Evolutionary conservation across 106 monocot genomes (phyloP), one percentile per base, ranked within the genome.

Genomic region (Dendrobium chrysotoxum): DNA sequence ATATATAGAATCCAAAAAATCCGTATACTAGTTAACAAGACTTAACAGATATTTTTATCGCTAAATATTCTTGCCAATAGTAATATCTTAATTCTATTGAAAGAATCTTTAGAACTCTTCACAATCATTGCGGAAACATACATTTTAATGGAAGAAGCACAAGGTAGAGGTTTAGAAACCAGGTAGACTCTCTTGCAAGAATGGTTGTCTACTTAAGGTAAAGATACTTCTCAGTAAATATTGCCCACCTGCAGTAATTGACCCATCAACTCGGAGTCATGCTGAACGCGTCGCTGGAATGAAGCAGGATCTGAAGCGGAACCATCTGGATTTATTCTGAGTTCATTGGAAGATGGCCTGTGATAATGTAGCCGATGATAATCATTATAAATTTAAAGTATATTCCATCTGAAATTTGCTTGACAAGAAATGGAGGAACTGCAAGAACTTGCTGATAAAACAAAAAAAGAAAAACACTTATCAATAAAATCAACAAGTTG

Each of bases 321-420:
- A 45, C 97, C 97, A 87, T 98, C 97, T 77, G 88, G 77, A 77
- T 92, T 94, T 68, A 95, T 76, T 78, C 83, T 89, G 58, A 95
- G 80, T 54, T 91, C 85, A 89, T 87, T 80, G 64, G 79, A 8
- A 72, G 92, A 54, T 77, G 79, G 11, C 82, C 96, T 96, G 83
- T 84, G 76, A 86, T 53, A 72, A 55, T 65, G 65, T 54, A 40
- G 16, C 5, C 18, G 72, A 42, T 11, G 75, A 75, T 66, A 7
- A 81, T 68, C 57, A 80, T 31, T 20, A 40, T 45, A 75, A 44
- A 35, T 80, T 1, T 38, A 30, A n/a, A 44, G 6, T 9, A 44
- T 75, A 47, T 53, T 23, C 3, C 18, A 76, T 16, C 44, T 79
- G 16, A n/a, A 80, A 72, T 42, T 12, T 21, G 21, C 38, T 73